phyloP scores from a whole-genome alignment of 306 rosid species.

The Rubus idaeus region DNA sequence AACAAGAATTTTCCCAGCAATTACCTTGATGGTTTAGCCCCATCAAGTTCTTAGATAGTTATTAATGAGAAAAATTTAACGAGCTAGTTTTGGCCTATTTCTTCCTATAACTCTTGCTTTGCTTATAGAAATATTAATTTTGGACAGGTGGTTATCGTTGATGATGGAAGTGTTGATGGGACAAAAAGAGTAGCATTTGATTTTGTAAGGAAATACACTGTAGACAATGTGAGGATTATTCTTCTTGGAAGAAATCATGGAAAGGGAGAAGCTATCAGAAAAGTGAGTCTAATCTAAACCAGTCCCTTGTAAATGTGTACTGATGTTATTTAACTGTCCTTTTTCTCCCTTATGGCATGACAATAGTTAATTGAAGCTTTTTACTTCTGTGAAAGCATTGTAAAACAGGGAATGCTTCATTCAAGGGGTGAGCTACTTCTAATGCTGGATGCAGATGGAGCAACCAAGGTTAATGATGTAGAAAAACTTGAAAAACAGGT shows the following conservation, averaged over 20 bases:
- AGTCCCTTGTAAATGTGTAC: constrained; percentile 12
- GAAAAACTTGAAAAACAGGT: constrained; percentile 97
- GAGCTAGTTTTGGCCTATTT: not conserved
- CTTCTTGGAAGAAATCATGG: constrained; percentile 94
- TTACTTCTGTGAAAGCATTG: constrained; percentile 75
- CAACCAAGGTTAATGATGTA: constrained; percentile 77
- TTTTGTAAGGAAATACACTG: constrained; percentile 71
- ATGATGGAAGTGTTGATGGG: constrained; percentile 91
- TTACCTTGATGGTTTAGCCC: not conserved
- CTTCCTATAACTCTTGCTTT: not conserved
- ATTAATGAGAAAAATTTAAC: not conserved
- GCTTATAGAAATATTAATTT: constrained; percentile 25
- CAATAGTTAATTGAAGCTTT: constrained; percentile 61
- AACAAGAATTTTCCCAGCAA: not conserved
- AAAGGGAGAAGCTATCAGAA: constrained; percentile 97
- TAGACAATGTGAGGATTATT: constrained; percentile 79
- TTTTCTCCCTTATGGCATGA: constrained; percentile 9
- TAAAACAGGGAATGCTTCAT: constrained; percentile 98
- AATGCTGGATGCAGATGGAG: constrained; percentile 99
- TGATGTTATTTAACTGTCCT: constrained; percentile 16
- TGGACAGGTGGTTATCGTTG: constrained; percentile 77
- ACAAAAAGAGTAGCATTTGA: constrained; percentile 87
- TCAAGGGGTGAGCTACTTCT: constrained; percentile 95
- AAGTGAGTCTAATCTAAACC: constrained; percentile 72
- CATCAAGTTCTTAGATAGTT: not conserved